Base-by-base conservation (phyloP, 148 eudicot species). In the Euryodendron excelsum region DNA sequence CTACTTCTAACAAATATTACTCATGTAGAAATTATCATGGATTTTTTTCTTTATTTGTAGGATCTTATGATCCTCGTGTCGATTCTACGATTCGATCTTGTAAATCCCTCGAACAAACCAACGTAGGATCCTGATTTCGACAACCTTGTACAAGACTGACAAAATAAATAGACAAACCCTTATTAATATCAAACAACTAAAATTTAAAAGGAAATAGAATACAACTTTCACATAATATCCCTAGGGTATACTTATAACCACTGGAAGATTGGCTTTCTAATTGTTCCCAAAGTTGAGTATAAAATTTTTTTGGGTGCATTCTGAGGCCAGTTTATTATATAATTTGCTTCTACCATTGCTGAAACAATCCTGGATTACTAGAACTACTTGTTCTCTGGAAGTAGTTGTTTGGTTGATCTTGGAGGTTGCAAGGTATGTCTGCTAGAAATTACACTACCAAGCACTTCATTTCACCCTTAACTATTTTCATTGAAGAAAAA, bases 331-430 rank as follows among this genome's bases (percentile, higher is more conserved):
- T 44, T 69, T 39, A 8, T 1, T 44, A 4, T 12, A 69, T 25
- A 23, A 44, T 69, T 44, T 44, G 17, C 31, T 44, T 41, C 6
- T 41, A 3, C 12, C 31, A 39, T 41, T 41, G 53, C 30, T 33
- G 23, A 21, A 41, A 21, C 33, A 27, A 33, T 44, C 72, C 53
- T 69, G 72, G 72, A 69, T 69, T 69, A 69, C 30, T 39, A n/a
- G 72, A 37, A 69, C 17, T 12, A 37, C 12, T 23, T n/a, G n/a
- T 21, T 4, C 47, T 37, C 3, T 66, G 47, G 21, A 20, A 37
- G 70, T 14, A 9, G 21, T 30, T 27, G 0, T 6, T 9, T 10
- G 13, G 47, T 66, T n/a, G n/a, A n/a, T 37, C 45, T 17, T 45
- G 15, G 23, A 48, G 18, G 25, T 65, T 65, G 44, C 11, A 33